Percentiles rank a stretch among this genome's conserved stretches.
phyloP scores from a whole-genome alignment of 176 grass and related monocot genomes.

The Canna indica region DNA sequence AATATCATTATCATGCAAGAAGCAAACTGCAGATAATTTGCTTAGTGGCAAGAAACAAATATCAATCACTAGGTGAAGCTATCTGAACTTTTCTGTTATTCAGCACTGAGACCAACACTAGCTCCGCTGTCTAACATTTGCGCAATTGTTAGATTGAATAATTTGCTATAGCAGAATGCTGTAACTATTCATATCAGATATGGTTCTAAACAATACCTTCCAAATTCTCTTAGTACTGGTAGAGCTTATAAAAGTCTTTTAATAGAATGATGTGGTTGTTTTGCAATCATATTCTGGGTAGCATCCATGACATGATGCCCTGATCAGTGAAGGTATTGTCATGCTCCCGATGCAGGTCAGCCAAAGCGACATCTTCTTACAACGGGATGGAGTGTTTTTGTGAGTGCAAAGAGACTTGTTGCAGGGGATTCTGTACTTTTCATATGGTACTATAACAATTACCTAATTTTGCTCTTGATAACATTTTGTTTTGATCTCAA shows the following conservation, averaged over 20 bases:
- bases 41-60: background rate
- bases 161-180: background rate
- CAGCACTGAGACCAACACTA: background rate
- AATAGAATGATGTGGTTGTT: background rate
- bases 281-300: background rate
- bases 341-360: slow-evolving; percentile 62
- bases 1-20: background rate
- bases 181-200: background rate
- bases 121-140: background rate
- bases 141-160: background rate
- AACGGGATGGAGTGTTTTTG: slow-evolving; percentile 97
- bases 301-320: background rate
- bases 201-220: too few species aligned
- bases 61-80: background rate
- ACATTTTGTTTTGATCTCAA: background rate
- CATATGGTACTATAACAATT: slow-evolving; percentile 56
- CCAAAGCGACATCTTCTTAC: slow-evolving; percentile 97
- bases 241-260: background rate
- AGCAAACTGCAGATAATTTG: background rate
- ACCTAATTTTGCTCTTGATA: background rate
- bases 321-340: slow-evolving; percentile 1
- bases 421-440: slow-evolving; percentile 97
- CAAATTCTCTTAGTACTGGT: too few species aligned
- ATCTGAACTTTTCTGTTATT: background rate
- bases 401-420: slow-evolving; percentile 92